These are phyloP conservation scores for Didymella pinodella DNA, from an alignment of 2,329 filamentous ascomycete species.

Conservation along the genomic window DNA sequence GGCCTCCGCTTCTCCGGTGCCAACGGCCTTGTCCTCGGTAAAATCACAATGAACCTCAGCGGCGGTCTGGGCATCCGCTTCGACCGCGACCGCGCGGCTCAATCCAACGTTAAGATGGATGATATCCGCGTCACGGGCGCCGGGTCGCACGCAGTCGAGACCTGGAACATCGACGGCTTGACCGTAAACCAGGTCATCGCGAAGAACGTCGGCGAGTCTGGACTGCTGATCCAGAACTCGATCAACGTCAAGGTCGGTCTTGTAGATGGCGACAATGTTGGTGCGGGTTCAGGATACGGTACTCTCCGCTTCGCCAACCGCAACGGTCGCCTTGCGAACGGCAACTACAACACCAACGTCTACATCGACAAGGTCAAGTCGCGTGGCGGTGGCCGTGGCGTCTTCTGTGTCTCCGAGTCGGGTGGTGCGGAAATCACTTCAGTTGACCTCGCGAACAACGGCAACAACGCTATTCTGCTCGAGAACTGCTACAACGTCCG, in stretches of 20 bases:
- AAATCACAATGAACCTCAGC: conserved; percentile 64
- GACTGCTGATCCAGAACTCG: conserved; percentile 63
- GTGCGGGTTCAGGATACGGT: conserved; percentile 61
- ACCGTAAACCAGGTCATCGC: conserved; percentile 62
- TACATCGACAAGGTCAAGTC: conserved; percentile 63
- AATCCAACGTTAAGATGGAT: conserved; percentile 63
- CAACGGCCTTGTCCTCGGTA: conserved; percentile 57
- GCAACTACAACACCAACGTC: conserved; percentile 62
- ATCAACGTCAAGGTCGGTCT: conserved; percentile 62
- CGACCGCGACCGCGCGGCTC: conserved; percentile 62
- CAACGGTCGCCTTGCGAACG: conserved; percentile 60
- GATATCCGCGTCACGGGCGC: conserved; percentile 62
- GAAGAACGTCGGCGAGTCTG: conserved; percentile 63
- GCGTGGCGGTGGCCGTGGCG: conserved; percentile 63
- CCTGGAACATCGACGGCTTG: conserved; percentile 66
- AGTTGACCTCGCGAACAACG: conserved; percentile 62
- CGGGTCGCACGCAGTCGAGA: conserved; percentile 65
- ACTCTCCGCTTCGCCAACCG: conserved; percentile 66
- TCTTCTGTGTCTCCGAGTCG: conserved; percentile 66
- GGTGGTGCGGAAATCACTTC: conserved; percentile 61
- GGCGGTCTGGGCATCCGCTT: conserved; percentile 66
- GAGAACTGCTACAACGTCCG: conserved; percentile 67
- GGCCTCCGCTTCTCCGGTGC: conserved; percentile 65
- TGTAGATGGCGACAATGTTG: conserved; percentile 66
- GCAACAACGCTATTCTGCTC: conserved; percentile 64